Evolutionary conservation across 2,329 filamentous ascomycete genomes (phyloP).

Genomic region (Cyanodermella asteris): DNA sequence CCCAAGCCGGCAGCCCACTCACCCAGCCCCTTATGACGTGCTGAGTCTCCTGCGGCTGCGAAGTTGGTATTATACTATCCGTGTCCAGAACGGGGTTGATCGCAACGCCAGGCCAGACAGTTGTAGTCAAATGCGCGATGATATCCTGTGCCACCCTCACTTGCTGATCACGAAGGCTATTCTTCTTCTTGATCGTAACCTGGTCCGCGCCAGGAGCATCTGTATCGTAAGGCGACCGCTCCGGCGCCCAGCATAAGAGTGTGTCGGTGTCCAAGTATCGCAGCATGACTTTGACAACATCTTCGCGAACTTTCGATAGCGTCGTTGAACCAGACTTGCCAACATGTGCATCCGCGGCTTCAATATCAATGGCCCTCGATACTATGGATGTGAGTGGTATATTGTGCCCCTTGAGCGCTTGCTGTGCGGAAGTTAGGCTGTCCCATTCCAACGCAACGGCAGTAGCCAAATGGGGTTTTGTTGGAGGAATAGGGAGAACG

Average conservation of each 20-base stretch:
- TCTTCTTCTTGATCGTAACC: conserved; percentile 23
- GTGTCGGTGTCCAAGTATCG: conserved; percentile 84
- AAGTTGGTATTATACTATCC: conserved; percentile 51
- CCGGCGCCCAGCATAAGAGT: conserved; percentile 69
- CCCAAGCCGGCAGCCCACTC: conserved; percentile 46
- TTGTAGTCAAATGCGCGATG: conserved; percentile 44
- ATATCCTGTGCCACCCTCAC: conserved; percentile 46
- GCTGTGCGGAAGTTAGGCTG: conserved; percentile 54
- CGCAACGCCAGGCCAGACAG: conserved; percentile 65
- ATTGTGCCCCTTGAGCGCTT: conserved; percentile 67
- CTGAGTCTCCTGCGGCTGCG: conserved; percentile 52
- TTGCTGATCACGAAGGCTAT: conserved; percentile 52
- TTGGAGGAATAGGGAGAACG: conserved; percentile 30
- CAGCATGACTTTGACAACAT: conserved; percentile 48
- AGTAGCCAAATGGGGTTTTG: conserved; percentile 8
- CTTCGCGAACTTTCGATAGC: conserved; percentile 31
- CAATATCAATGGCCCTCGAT: conserved; percentile 66
- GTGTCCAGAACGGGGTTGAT: conserved; percentile 64
- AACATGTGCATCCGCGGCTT: conserved; percentile 33
- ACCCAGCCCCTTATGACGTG: conserved; percentile 65
- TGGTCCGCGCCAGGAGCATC: neutral
- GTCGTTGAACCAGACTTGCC: conserved; percentile 11
- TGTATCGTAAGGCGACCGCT: conserved; percentile 23
- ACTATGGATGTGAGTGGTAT: conserved; percentile 75
- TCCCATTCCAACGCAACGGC: conserved; percentile 82